Base-by-base conservation (phyloP, 805 yeast species). In the Saitoella complicata region DNA sequence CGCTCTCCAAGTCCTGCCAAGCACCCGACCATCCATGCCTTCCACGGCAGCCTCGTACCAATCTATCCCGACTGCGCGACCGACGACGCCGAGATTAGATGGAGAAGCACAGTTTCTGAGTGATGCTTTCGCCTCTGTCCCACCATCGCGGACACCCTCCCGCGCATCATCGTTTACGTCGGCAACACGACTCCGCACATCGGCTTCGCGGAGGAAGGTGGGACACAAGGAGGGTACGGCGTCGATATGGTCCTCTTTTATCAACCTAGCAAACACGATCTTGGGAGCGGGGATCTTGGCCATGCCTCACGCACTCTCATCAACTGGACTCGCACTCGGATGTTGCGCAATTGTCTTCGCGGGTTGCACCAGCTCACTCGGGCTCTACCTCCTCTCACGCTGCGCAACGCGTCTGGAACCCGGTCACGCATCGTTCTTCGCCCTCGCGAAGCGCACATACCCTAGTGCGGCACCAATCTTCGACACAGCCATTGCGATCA, bases 201-300 rank as follows among this genome's bases (percentile, higher is more conserved):
- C 21, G 21, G 21, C 21, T 21, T 21, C 21, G 21, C 21, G 21
- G 21, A 21, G 21, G 21, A 21, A 21, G 21, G 21, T 21, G 21
- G 21, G 21, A 21, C 21, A 21, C 4, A 21, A 21, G 21, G 21
- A 21, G 21, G 49, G 39, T n/a, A 32, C 35, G 3, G 50, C 50
- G 8, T 39, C 49, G 21, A 32, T 40, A 10, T 11, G 59, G 2
- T 75, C 83, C 4, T 74, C 83, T 6, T 59, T 73, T 30, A 67
- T 79, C 51, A 79, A 78, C 61, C 66, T 82, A 41, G 65, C 76
- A 47, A 80, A 80, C 59, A 81, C 88, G 38, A 78, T 80, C 46
- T 47, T 51, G 10, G 88, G 88, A 4, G 85, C 91, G 1, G 91
- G 91, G 0, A 65, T 81, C 52, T 70, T 81, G 41, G 84, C 86